Base-by-base conservation (phyloP, 176 grass and related monocot species). In the Aegilops bicornis region DNA sequence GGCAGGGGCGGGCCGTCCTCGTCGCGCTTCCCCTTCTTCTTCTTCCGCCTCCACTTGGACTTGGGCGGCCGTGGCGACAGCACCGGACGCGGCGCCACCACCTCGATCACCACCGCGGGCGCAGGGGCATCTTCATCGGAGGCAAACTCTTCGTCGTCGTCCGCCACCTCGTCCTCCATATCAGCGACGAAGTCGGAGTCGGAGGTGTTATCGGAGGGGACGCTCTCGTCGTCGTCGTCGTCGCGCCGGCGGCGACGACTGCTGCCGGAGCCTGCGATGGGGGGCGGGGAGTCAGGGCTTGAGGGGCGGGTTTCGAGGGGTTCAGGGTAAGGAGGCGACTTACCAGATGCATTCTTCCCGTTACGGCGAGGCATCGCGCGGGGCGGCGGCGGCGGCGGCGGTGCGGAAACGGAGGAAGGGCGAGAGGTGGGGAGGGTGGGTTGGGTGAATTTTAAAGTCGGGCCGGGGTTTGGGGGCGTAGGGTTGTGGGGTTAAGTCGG, bases 181-280 rank as follows among this genome's bases (percentile, higher is more conserved):
- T 48, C 77, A 37, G 42, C 87, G 45, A 85, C 66, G 64, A 86
- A 95, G 29, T 88, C 78, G 77, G 78, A 83, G 64, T 91, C 91
- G 76, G 86, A 88, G 64, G 75, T 63, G 66, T 22, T 22, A 23
- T 86, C 92, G 35, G 89, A 83, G 56, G 62, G 24, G 78, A 52
- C 8, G 7, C 24, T 71, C 39, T 69, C 79, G 15, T 74, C 82
- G 13, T 74, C 82, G 30, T 66, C 60, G 3, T 82, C 69, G 5
- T 87, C 64, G 52, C 73, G 63, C n/a, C 56, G 86, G 86, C 86
- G 86, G 24, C 86, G 86, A 6, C 66, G 80, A 7, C 82, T 62
- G 43, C 43, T 36, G 39, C 45, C 82, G 39, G 83, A 43, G 37
- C 58, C 90, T 89, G 90, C 77, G 35, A 56, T 59, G 20, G 72